phyloP scores from a whole-genome alignment of 768 basidiomycete species.

The Grammothele lineata region DNA sequence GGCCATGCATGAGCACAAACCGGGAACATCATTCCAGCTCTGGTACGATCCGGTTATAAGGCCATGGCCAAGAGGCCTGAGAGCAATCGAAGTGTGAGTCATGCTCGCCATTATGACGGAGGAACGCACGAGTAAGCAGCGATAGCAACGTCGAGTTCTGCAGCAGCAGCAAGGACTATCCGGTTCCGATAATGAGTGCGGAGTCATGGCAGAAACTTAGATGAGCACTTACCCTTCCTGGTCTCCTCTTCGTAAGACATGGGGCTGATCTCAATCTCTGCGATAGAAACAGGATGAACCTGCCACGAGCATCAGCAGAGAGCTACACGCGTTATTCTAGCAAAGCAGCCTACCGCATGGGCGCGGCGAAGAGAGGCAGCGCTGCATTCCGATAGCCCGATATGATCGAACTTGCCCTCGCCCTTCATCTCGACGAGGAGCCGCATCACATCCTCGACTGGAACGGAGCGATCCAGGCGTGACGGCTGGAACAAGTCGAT shows the following conservation, averaged over 20 bases:
- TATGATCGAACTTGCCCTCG: conserved; percentile 56
- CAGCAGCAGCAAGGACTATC: conserved; percentile 47
- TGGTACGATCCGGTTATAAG: conserved; percentile 53
- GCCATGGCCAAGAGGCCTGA: conserved; percentile 49
- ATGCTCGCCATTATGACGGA: no score
- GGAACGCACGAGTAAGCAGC: conserved; percentile 55
- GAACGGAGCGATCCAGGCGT: conserved; percentile 35
- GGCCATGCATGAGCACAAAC: no score
- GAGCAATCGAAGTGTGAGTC: no score
- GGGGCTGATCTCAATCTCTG: conserved; percentile 64
- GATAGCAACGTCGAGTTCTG: conserved; percentile 52
- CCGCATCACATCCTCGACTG: conserved; percentile 38
- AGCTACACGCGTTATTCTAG: no score
- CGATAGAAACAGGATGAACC: conserved; percentile 48
- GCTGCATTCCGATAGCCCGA: conserved; percentile 53
- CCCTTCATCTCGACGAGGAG: conserved; percentile 42
- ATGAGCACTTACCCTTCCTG: conserved; percentile 30
- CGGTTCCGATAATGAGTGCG: background rate
- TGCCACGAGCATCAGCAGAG: background rate
- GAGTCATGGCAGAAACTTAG: no score
- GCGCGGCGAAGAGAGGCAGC: conserved; percentile 42
- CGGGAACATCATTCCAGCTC: no score
- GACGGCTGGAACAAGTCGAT: conserved; percentile 59
- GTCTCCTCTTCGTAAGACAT: conserved; percentile 52
- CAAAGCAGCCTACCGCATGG: conserved; percentile 23